Conservation (phyloP, 2,329 filamentous ascomycete genomes). For the Ophiocordyceps unilateralis region DNA sequence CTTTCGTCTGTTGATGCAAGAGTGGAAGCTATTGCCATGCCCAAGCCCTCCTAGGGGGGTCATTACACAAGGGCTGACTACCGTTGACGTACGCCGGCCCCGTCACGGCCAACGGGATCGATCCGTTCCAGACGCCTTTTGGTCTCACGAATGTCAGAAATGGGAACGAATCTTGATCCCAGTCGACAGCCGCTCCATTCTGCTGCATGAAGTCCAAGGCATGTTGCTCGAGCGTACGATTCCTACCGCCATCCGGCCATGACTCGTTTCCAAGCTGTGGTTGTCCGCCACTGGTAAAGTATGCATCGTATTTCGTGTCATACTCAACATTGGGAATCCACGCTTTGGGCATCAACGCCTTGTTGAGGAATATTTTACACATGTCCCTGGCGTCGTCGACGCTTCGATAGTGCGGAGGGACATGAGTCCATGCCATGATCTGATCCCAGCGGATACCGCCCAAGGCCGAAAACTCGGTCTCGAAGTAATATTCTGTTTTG, state of each 20-base stretch:
- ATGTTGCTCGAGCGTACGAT: neutral
- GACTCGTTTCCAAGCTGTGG: neutral
- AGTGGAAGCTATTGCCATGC: too few species aligned
- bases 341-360: neutral
- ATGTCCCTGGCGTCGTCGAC: neutral
- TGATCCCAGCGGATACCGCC: neutral
- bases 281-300: neutral
- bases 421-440: neutral
- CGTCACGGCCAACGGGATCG: too few species aligned
- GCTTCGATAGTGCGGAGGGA: neutral
- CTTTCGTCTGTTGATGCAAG: too few species aligned
- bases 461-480: neutral
- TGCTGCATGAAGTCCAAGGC: neutral
- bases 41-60: too few species aligned
- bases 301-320: neutral
- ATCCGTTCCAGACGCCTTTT: too few species aligned
- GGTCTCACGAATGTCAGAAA: too few species aligned
- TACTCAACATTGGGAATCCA: neutral
- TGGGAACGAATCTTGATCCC: neutral
- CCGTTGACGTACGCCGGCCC: too few species aligned
- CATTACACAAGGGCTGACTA: too few species aligned
- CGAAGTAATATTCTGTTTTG: neutral
- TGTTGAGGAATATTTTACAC: too few species aligned
- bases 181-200: neutral
- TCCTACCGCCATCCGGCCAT: too few species aligned